Conservation (phyloP, 371 early-diverging fungal species). For the Rhizomucor pusillus region DNA sequence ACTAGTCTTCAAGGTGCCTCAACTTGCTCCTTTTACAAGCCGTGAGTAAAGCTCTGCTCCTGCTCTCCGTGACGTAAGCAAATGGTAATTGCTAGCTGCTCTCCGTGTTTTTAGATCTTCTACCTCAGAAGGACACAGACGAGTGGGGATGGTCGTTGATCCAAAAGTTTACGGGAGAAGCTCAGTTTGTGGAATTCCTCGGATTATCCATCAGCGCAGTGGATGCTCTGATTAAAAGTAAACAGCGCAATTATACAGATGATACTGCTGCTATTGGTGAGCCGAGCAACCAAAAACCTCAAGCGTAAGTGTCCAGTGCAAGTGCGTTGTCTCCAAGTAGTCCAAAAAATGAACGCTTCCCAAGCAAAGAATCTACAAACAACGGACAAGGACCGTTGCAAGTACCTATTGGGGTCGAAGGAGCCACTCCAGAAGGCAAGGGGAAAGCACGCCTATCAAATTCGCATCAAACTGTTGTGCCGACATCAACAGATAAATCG, state of each 20-base stretch:
- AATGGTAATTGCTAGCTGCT: background rate
- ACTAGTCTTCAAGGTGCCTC: background rate
- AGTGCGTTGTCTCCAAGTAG: background rate
- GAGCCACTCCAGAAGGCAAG: no score
- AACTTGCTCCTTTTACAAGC: background rate
- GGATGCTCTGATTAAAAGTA: background rate
- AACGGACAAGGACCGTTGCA: no score
- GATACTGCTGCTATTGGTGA: background rate
- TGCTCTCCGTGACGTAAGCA: background rate
- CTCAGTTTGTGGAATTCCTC: slow-evolving; percentile 1
- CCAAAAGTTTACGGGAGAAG: slow-evolving; percentile 2
- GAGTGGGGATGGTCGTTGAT: background rate
- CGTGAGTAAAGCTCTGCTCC: no score
- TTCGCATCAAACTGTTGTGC: no score
- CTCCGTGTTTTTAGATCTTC: no score
- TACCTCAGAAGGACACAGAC: slow-evolving; percentile 1
- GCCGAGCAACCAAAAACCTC: background rate
- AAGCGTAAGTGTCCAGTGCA: background rate
- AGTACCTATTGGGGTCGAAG: no score
- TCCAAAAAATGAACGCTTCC: background rate
- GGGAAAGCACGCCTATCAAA: no score
- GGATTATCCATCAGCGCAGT: background rate
- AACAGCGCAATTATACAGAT: background rate
- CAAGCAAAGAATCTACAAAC: background rate
- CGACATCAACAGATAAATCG: background rate